Evolutionary conservation across 148 eudicot species (phyloP).

Genomic region (Camellia lanceoleosa): DNA sequence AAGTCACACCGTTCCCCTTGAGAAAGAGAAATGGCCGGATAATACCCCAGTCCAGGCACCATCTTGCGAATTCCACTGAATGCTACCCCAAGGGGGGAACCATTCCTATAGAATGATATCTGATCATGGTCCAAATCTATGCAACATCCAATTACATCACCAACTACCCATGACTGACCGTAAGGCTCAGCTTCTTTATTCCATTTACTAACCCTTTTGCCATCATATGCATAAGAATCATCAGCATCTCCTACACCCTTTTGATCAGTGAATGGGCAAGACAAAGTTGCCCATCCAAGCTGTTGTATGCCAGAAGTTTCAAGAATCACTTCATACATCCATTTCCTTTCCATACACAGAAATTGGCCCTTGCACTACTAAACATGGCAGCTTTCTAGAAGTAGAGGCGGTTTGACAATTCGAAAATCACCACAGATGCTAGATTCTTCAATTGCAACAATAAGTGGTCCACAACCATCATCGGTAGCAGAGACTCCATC

Average conservation of each 20-base stretch:
- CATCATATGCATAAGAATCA: constrained; percentile 96
- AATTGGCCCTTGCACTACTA: constrained; percentile 86
- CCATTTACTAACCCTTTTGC: constrained; percentile 88
- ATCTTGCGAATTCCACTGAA: constrained; percentile 75
- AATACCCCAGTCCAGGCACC: constrained; percentile 78
- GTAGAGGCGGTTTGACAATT: constrained; percentile 48
- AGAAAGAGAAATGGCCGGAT: constrained; percentile 89
- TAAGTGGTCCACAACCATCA: constrained; percentile 29
- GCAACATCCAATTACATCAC: constrained; percentile 96
- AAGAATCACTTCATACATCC: constrained; percentile 95
- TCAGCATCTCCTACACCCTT: constrained; percentile 98
- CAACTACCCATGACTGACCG: constrained; percentile 91
- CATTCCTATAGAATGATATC: constrained; percentile 72
- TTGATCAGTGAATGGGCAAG: constrained; percentile 83
- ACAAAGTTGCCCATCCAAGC: constrained; percentile 90
- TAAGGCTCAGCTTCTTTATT: constrained; percentile 67
- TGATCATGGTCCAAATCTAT: constrained; percentile 72
- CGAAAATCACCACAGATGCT: constrained; percentile 80
- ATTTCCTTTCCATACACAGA: constrained; percentile 97
- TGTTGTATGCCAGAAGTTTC: constrained; percentile 91
- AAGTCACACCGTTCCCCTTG: constrained; percentile 90
- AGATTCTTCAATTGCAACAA: constrained; percentile 63
- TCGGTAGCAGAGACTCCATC: constrained; percentile 56
- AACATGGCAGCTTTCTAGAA: constrained; percentile 77
- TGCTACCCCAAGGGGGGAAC: constrained; percentile 79